Conservation (phyloP, 1,139 yeast genomes). For the Debaryomycetaceae sp. region DNA sequence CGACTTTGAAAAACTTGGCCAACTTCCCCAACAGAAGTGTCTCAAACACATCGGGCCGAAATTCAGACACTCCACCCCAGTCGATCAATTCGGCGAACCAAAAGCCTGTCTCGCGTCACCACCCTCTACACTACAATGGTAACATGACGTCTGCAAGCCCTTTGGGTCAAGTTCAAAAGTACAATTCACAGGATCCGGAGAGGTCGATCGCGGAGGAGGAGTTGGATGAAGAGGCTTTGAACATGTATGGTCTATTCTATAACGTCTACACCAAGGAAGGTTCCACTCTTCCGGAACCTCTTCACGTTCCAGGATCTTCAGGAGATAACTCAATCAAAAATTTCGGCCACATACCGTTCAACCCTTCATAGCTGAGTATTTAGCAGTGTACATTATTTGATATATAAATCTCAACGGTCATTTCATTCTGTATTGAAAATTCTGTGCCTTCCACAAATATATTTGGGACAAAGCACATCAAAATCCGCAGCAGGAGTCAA, state of each 20-base stretch:
- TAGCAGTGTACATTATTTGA: background rate
- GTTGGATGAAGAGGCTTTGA: conserved; percentile 30
- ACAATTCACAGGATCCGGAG: background rate
- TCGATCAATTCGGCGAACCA: conserved; percentile 5
- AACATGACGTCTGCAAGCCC: conserved; percentile 8
- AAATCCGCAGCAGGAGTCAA: background rate
- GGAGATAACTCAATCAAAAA: conserved; percentile 20
- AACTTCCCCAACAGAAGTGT: conserved; percentile 26
- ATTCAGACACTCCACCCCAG: background rate
- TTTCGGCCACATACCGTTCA: conserved; percentile 35
- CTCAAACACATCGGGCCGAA: background rate
- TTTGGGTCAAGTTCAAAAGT: conserved; percentile 12
- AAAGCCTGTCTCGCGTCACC: conserved; percentile 47
- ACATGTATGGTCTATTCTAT: conserved; percentile 35
- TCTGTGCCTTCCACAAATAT: background rate
- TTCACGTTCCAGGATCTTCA: conserved; percentile 10
- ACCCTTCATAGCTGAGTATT: conserved; percentile 23
- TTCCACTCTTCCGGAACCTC: conserved; percentile 26
- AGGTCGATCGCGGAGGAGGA: conserved; percentile 20
- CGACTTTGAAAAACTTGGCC: conserved; percentile 54
- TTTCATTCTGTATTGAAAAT: background rate
- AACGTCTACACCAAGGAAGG: conserved; percentile 35
- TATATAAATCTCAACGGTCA: background rate
- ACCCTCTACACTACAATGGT: conserved; percentile 38
- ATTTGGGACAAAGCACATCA: background rate